Evolutionary conservation across 495 filamentous ascomycete genomes (phyloP).

Genomic region (Barbatosphaeria neglecta): DNA sequence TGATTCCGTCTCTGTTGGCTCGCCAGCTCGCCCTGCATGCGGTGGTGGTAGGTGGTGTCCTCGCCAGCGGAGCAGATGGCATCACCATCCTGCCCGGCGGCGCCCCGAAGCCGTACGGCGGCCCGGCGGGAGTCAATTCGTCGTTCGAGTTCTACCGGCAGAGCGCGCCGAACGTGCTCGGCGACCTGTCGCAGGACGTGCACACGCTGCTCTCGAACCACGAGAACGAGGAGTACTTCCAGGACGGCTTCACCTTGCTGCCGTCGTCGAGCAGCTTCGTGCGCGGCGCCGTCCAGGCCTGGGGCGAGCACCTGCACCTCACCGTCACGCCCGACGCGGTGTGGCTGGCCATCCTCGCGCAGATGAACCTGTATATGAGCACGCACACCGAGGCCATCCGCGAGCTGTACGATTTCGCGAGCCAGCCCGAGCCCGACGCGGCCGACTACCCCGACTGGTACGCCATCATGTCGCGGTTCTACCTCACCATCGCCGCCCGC

Average conservation of each 20-base stretch:
- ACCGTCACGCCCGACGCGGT: conserved; percentile 46
- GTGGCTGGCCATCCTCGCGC: conserved; percentile 44
- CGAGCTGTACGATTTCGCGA: conserved; percentile 28
- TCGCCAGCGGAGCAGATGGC: background rate
- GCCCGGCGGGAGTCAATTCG: background rate
- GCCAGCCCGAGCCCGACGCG: conserved; percentile 25
- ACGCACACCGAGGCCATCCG: conserved; percentile 32
- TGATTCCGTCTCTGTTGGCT: no score
- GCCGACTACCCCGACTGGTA: conserved; percentile 13
- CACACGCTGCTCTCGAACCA: conserved; percentile 4
- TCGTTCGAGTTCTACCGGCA: conserved; percentile 6
- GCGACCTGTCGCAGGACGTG: conserved; percentile 6
- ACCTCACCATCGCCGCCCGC: conserved; percentile 12
- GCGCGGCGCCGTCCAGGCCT: conserved; percentile 33
- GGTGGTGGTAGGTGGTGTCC: background rate
- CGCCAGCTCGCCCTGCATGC: background rate
- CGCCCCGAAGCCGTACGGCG: conserved; percentile 10
- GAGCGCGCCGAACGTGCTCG: conserved; percentile 11
- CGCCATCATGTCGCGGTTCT: conserved; percentile 8
- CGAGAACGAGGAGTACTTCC: conserved; percentile 2
- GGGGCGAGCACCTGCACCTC: conserved; percentile 39
- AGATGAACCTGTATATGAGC: conserved; percentile 44
- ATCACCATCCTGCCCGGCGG: conserved; percentile 15
- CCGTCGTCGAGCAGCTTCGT: conserved; percentile 37
- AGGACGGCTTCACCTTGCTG: conserved; percentile 2